Conservation (phyloP, 2,329 filamentous ascomycete genomes). For the Samsoniella hepiali region DNA sequence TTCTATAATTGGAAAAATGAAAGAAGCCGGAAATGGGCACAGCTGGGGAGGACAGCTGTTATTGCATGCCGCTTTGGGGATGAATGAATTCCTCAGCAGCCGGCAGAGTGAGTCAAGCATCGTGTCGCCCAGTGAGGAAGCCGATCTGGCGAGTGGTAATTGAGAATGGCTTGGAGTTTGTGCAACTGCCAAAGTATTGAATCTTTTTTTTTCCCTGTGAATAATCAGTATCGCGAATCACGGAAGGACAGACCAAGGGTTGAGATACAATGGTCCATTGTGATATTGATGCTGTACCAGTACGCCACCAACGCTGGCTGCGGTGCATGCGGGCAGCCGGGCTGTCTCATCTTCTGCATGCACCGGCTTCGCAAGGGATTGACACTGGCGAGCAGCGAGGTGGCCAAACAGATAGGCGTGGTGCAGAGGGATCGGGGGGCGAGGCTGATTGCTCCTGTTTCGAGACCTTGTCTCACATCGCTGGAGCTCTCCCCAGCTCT, state of each 20-base stretch:
- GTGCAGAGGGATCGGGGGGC: not conserved
- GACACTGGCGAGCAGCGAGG: too few relatives aligned
- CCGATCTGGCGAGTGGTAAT: not conserved
- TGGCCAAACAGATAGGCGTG: not conserved
- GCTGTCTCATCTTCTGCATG: constrained; percentile 12
- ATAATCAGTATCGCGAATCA: not conserved
- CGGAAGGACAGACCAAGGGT: not conserved
- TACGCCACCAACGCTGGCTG: not conserved
- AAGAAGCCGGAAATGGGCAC: not conserved
- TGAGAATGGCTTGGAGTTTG: not conserved
- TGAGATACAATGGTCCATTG: not conserved
- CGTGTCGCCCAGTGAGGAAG: not conserved
- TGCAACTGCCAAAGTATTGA: not conserved
- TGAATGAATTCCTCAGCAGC: not conserved
- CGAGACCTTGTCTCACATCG: constrained; percentile 17
- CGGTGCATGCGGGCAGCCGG: not conserved
- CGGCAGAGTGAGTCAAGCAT: not conserved
- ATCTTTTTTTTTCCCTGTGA: too few relatives aligned
- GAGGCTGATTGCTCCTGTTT: constrained; percentile 15
- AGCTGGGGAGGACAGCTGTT: not conserved
- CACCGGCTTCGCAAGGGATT: not conserved
- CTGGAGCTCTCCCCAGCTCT: constrained; percentile 2
- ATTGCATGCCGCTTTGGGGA: constrained; percentile 3
- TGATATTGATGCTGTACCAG: not conserved
- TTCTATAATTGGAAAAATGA: constrained; percentile 10